Conservation (phyloP, 768 basidiomycete species). For the Calocybe cyanea region DNA sequence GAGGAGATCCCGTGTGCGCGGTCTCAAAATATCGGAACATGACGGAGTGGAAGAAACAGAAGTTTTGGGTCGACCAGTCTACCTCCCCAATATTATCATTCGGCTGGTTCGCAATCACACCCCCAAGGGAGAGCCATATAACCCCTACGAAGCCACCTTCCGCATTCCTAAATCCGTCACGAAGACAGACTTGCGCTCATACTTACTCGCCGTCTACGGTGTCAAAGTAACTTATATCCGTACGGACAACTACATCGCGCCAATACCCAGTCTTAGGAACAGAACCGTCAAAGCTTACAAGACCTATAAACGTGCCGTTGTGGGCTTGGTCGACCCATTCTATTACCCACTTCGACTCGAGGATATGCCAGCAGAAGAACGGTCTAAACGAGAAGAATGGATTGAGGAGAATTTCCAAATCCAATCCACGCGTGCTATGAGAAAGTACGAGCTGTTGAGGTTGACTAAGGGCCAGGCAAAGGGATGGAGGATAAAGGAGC, state of each 20-base stretch:
- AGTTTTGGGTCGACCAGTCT: slow-evolving; percentile 78
- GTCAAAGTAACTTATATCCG: slow-evolving; percentile 91
- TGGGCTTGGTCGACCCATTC: slow-evolving; percentile 90
- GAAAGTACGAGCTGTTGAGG: slow-evolving; percentile 36
- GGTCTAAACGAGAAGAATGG: slow-evolving; percentile 53
- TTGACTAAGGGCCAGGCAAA: slow-evolving; percentile 35
- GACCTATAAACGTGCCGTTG: slow-evolving; percentile 88
- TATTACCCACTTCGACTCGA: slow-evolving; percentile 83
- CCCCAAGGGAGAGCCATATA: slow-evolving; percentile 73
- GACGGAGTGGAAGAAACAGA: slow-evolving; percentile 37
- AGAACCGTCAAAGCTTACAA: slow-evolving; percentile 35
- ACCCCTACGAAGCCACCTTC: slow-evolving; percentile 94
- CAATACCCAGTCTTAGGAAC: slow-evolving; percentile 32
- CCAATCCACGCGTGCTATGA: slow-evolving; percentile 29
- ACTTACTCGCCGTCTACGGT: slow-evolving; percentile 81
- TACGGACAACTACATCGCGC: slow-evolving; percentile 84
- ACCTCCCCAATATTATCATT: slow-evolving; percentile 86
- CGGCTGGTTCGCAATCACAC: slow-evolving; percentile 83
- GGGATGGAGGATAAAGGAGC: slow-evolving; percentile 39
- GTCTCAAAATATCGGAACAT: slow-evolving; percentile 42
- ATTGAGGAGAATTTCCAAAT: slow-evolving; percentile 61
- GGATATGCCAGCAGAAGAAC: slow-evolving; percentile 64
- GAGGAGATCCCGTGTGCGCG: slow-evolving; percentile 64
- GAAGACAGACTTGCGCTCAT: slow-evolving; percentile 88
- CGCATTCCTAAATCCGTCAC: slow-evolving; percentile 86